Evolutionary conservation across 495 filamentous ascomycete species (phyloP).

Genomic region (Penicillium robsamsonii): DNA sequence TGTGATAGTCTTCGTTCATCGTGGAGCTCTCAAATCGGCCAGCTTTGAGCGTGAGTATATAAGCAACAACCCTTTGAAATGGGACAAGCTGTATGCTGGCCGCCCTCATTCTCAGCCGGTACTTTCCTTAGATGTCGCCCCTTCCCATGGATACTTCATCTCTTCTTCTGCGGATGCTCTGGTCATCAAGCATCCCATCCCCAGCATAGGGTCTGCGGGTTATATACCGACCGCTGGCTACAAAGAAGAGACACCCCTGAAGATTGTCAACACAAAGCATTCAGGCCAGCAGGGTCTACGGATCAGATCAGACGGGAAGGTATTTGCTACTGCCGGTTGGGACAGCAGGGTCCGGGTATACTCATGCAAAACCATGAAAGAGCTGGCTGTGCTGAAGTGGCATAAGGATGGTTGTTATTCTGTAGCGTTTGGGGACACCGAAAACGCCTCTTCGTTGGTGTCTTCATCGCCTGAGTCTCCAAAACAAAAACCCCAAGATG

Average conservation of each 20-base stretch:
- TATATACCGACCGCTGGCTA: slow-evolving; percentile 14
- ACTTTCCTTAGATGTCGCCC: slow-evolving; percentile 69
- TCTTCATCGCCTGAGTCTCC: background rate
- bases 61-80: slow-evolving; percentile 39
- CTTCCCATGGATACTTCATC: slow-evolving; percentile 59
- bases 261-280: slow-evolving; percentile 73
- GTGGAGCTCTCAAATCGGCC: slow-evolving; percentile 19
- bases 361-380: slow-evolving; percentile 73
- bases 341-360: slow-evolving; percentile 80
- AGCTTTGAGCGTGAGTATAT: slow-evolving; percentile 12
- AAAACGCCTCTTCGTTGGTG: slow-evolving; percentile 17
- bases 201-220: slow-evolving; percentile 20
- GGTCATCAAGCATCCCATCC: slow-evolving; percentile 62
- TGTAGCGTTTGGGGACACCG: slow-evolving; percentile 65
- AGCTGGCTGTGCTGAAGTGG: slow-evolving; percentile 95
- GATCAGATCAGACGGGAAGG: slow-evolving; percentile 75
- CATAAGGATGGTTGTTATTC: slow-evolving; percentile 87
- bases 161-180: slow-evolving; percentile 81
- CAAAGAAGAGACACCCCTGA: slow-evolving; percentile 47
- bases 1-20: slow-evolving; percentile 55
- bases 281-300: slow-evolving; percentile 80
- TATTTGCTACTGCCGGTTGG: slow-evolving; percentile 94
- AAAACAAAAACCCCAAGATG: background rate
- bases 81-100: slow-evolving; percentile 63
- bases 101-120: slow-evolving; percentile 80